Conservation (phyloP, 2,329 filamentous ascomycete species). For the Stagonosporopsis rhizophila region DNA sequence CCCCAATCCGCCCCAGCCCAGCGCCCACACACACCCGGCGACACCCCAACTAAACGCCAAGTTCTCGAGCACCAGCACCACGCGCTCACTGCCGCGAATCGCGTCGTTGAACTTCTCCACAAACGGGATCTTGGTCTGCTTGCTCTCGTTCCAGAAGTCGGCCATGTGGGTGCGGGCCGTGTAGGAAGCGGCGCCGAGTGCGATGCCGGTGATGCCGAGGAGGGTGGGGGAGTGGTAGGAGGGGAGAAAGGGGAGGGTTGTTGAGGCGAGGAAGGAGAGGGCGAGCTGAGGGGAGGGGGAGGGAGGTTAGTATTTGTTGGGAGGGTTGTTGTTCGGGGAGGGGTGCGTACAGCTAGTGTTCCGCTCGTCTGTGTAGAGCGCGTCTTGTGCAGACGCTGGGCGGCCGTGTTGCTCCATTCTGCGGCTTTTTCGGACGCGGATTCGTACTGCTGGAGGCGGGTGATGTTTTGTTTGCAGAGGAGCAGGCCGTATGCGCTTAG, state of each 20-base stretch:
- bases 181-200: constrained; percentile 24
- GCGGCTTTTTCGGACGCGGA: constrained; percentile 45
- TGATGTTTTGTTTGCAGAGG: constrained; percentile 47
- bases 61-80: constrained; percentile 33
- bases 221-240: constrained; percentile 8
- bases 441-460: constrained; percentile 47
- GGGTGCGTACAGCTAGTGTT: constrained; percentile 37
- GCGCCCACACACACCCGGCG: constrained; percentile 27
- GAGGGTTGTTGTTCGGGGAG: no score
- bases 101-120: constrained; percentile 49
- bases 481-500: constrained; percentile 42
- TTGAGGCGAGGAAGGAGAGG: constrained; percentile 33
- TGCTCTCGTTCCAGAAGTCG: constrained; percentile 43
- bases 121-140: constrained; percentile 45
- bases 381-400: constrained; percentile 44
- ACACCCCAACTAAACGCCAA: constrained; percentile 30
- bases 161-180: constrained; percentile 37
- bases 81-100: constrained; percentile 40
- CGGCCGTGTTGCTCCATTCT: constrained; percentile 45
- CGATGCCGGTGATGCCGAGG: constrained; percentile 17
- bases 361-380: constrained; percentile 45
- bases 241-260: constrained; percentile 25
- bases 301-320: no score
- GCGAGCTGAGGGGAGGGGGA: constrained; percentile 20
- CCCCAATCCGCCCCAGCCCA: constrained; percentile 18